A percentile compares a stretch with the other conserved stretches of the same genome.
Evolutionary conservation across 495 filamentous ascomycete genomes (phyloP).

Genomic region (Penicillium coffeae): DNA sequence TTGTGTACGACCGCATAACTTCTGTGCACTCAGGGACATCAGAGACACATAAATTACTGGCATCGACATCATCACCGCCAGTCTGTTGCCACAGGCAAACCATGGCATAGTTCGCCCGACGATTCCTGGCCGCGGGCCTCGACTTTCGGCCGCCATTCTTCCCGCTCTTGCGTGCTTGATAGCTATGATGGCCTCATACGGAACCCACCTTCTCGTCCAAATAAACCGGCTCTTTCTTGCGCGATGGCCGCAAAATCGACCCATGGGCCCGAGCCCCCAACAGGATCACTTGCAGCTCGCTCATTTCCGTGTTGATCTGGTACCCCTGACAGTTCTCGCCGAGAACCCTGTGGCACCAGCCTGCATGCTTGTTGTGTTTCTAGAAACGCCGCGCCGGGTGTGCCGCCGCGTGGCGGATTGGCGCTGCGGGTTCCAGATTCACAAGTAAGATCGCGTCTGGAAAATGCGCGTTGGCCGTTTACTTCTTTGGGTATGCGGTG

Average conservation of each 20-base stretch:
- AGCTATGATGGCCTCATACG: conserved; percentile 18
- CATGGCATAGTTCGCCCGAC: background rate
- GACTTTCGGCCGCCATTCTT: conserved; percentile 1
- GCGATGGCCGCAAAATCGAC: background rate
- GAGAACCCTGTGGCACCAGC: background rate
- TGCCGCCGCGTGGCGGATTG: background rate
- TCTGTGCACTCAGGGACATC: background rate
- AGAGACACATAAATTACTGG: background rate
- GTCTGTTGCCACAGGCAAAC: too few relatives aligned
- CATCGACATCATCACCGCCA: too few relatives aligned
- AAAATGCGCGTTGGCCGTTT: conserved; percentile 3
- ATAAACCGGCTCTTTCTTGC: background rate
- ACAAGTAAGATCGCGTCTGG: conserved; percentile 1
- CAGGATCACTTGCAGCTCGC: background rate
- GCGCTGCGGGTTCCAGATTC: background rate
- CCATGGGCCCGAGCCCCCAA: background rate
- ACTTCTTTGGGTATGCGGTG: background rate
- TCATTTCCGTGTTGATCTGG: background rate
- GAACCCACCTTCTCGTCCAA: conserved; percentile 4
- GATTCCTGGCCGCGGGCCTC: background rate
- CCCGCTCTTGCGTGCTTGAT: conserved; percentile 22
- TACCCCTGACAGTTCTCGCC: background rate
- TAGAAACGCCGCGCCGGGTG: background rate
- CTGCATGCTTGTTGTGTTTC: background rate
- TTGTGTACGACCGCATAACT: background rate